phyloP scores from a whole-genome alignment of 2,329 filamentous ascomycete species.

The Exserohilum rostratum region DNA sequence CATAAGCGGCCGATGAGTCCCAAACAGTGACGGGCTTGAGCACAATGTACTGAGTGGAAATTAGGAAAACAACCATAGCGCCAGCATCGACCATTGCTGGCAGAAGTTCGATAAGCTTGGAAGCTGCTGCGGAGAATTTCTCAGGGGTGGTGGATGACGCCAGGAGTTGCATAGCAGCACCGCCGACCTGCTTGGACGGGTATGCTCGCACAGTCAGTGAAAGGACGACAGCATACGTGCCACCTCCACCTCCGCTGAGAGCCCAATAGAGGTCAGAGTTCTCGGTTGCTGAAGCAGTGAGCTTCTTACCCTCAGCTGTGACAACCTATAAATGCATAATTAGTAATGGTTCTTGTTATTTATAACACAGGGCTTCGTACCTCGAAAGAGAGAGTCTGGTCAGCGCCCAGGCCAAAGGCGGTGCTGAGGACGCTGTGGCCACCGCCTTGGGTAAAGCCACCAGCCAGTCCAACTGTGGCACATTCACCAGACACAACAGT shows the following conservation, averaged over 20 bases:
- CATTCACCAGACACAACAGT: constrained; percentile 39
- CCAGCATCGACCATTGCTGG: constrained; percentile 30
- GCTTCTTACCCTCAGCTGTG: constrained; percentile 35
- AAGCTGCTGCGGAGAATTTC: constrained; percentile 18
- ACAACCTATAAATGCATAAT: constrained; percentile 39
- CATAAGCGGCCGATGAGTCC: constrained; percentile 17
- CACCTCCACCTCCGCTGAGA: constrained; percentile 39
- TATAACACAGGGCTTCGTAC: constrained; percentile 16
- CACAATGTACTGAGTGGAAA: constrained; percentile 17
- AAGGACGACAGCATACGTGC: constrained; percentile 40
- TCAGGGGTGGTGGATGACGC: constrained; percentile 23
- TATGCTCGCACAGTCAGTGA: constrained; percentile 40
- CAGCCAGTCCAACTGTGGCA: constrained; percentile 41
- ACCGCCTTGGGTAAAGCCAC: constrained; percentile 41
- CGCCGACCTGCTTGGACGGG: constrained; percentile 25
- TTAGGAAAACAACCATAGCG: constrained; percentile 25
- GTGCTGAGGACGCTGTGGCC: constrained; percentile 36
- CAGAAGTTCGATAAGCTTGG: constrained; percentile 21
- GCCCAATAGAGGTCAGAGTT: constrained; percentile 48
- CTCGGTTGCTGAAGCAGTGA: constrained; percentile 35
- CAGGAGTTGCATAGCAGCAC: constrained; percentile 28
- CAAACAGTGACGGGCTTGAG: constrained; percentile 10
- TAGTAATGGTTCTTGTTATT: background rate
- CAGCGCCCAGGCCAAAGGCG: constrained; percentile 35
- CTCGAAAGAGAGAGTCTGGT: constrained; percentile 39